Conservation (phyloP, 1,284 basidiomycete species). For the Ustilago shanxiensis region DNA sequence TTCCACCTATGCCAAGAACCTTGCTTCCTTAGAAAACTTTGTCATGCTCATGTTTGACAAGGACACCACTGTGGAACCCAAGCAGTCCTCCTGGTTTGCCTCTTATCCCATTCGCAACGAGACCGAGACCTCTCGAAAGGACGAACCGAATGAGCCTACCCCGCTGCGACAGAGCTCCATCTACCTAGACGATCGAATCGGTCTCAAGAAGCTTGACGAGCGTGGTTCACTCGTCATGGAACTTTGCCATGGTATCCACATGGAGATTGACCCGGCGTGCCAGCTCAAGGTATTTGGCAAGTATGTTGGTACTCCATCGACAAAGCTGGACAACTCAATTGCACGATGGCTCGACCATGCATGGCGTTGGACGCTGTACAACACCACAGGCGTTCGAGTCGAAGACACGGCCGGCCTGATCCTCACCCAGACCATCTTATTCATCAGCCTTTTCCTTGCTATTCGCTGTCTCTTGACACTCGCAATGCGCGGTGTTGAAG, state of each 20-base stretch:
- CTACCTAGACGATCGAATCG: slow-evolving; percentile 90
- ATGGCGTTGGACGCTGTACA: slow-evolving; percentile 52
- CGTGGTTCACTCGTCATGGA: slow-evolving; percentile 72
- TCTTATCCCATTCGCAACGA: slow-evolving; percentile 58
- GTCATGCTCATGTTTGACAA: slow-evolving; percentile 69
- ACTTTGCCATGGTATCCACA: slow-evolving; percentile 63
- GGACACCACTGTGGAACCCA: slow-evolving; percentile 65
- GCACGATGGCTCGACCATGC: slow-evolving; percentile 29
- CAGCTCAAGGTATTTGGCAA: slow-evolving; percentile 61
- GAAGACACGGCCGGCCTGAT: slow-evolving; percentile 41
- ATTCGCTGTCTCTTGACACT: slow-evolving; percentile 21
- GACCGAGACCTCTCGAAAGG: slow-evolving; percentile 13
- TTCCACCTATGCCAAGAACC: slow-evolving; percentile 60
- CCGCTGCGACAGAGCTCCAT: slow-evolving; percentile 82
- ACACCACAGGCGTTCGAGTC: slow-evolving; percentile 39
- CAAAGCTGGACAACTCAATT: slow-evolving; percentile 21
- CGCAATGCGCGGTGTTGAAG: slow-evolving; percentile 16
- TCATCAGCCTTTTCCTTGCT: slow-evolving; percentile 23
- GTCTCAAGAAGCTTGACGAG: slow-evolving; percentile 81
- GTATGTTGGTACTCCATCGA: slow-evolving; percentile 58
- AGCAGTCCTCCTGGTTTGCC: slow-evolving; percentile 65
- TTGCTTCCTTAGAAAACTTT: slow-evolving; percentile 65
- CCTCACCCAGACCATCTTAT: slow-evolving; percentile 27
- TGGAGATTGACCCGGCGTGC: slow-evolving; percentile 66
- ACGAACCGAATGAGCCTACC: slow-evolving; percentile 70